A percentile compares a stretch with the other conserved stretches of the same genome.
phyloP scores from a whole-genome alignment of 371 early-diverging fungal species.

The Mucor irregularis region DNA sequence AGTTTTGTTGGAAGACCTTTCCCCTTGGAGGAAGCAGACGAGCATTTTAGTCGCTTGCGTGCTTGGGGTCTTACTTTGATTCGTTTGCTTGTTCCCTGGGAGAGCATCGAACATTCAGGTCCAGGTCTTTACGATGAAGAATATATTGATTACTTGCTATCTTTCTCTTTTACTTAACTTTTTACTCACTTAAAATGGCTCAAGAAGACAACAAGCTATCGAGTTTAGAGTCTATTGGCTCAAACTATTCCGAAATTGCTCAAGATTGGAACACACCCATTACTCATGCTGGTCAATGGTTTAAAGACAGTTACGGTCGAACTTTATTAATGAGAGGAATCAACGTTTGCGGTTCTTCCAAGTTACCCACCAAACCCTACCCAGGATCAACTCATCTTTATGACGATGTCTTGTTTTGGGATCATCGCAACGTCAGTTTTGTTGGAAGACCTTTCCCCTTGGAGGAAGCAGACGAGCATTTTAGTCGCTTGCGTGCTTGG shows the following conservation, averaged over 20 bases:
- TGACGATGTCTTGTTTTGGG: slow-evolving; percentile 58
- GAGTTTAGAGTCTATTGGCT: not conserved
- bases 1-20: slow-evolving; percentile 77
- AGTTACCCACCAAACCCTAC: slow-evolving; percentile 60
- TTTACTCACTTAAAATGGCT: not conserved
- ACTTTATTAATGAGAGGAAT: slow-evolving; percentile 63
- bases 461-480: slow-evolving; percentile 75
- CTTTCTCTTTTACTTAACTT: too few relatives aligned
- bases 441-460: slow-evolving; percentile 77
- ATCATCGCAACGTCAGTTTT: slow-evolving; percentile 65
- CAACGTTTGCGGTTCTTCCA: slow-evolving; percentile 66
- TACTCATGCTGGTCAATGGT: slow-evolving; percentile 45
- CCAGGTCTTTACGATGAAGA: slow-evolving; percentile 81
- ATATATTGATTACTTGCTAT: slow-evolving; percentile 77
- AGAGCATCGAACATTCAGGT: slow-evolving; percentile 72
- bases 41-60: slow-evolving; percentile 71
- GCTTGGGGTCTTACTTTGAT: slow-evolving; percentile 82
- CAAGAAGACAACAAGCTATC: not conserved
- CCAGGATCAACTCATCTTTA: slow-evolving; percentile 53
- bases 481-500: slow-evolving; percentile 72
- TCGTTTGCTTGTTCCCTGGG: slow-evolving; percentile 80
- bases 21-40: slow-evolving; percentile 72
- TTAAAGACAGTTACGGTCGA: slow-evolving; percentile 55
- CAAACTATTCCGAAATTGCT: slow-evolving; percentile 16
- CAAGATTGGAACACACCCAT: slow-evolving; percentile 29